phyloP scores from a whole-genome alignment of 2,329 filamentous ascomycete species.

The Pezicula neosporulosa region DNA sequence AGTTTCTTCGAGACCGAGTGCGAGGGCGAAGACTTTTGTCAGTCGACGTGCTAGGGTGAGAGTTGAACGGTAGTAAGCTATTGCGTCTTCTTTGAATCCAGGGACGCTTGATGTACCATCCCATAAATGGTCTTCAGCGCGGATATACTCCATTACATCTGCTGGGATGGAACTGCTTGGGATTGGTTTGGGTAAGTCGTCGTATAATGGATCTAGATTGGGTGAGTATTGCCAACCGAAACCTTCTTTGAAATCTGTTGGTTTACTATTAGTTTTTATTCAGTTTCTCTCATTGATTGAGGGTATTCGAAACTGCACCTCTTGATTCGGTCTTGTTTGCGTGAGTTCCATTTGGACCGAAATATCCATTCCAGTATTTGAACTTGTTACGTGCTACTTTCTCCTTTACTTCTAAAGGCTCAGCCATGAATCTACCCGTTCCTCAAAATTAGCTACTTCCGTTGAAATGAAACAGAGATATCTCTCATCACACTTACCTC shows the following conservation, averaged over 20 bases:
- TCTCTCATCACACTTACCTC: not conserved
- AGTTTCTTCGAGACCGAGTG: constrained; percentile 42
- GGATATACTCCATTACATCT: not conserved
- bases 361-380: too few relatives aligned
- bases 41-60: constrained; percentile 44
- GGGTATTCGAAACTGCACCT: too few relatives aligned
- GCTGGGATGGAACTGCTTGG: not conserved
- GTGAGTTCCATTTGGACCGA: too few relatives aligned
- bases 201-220: not conserved
- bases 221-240: not conserved
- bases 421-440: not conserved
- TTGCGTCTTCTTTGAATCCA: constrained; percentile 37
- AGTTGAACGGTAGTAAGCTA: constrained; percentile 41
- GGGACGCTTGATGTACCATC: constrained; percentile 39
- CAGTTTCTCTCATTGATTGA: too few relatives aligned
- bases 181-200: not conserved
- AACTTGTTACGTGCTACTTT: too few relatives aligned
- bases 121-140: not conserved
- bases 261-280: not conserved
- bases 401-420: not conserved
- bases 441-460: not conserved
- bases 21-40: constrained; percentile 46
- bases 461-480: not conserved
- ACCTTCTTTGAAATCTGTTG: not conserved
- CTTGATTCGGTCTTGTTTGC: too few relatives aligned